These are phyloP conservation scores for Beauveria caledonica DNA, from an alignment of 2,329 filamentous ascomycete species.

Conservation along the genomic window DNA sequence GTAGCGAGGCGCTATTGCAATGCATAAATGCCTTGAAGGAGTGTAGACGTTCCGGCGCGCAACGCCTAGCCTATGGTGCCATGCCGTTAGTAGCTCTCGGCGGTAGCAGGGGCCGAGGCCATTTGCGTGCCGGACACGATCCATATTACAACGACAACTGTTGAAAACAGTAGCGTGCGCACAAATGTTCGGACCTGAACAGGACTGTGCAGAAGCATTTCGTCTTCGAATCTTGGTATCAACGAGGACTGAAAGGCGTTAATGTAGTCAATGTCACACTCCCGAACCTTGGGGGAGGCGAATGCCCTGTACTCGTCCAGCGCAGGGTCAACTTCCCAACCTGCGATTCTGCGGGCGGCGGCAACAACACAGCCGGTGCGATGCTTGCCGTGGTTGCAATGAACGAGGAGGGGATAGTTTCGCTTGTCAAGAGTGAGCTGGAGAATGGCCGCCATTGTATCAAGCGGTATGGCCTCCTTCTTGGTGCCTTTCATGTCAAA, in stretches of 20 bases:
- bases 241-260: constrained; percentile 37
- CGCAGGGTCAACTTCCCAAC: constrained; percentile 55
- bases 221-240: constrained; percentile 19
- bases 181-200: constrained; percentile 30
- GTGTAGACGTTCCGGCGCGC: neutral
- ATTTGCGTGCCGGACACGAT: constrained; percentile 29
- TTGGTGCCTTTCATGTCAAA: constrained; percentile 86
- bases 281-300: constrained; percentile 50
- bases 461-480: constrained; percentile 59
- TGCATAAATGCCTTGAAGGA: neutral
- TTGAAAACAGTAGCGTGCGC: constrained; percentile 34
- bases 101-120: neutral
- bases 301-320: constrained; percentile 67
- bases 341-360: constrained; percentile 63
- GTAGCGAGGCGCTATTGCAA: constrained; percentile 1
- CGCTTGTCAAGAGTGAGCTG: constrained; percentile 59
- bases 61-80: neutral
- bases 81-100: neutral
- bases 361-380: constrained; percentile 86
- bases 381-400: constrained; percentile 94
- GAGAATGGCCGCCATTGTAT: constrained; percentile 64
- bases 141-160: constrained; percentile 36
- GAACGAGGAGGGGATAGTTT: constrained; percentile 76
- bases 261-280: constrained; percentile 53
- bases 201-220: constrained; percentile 13